Conservation (phyloP, 352 stramenopile species). For the Discostella stelligera region DNA sequence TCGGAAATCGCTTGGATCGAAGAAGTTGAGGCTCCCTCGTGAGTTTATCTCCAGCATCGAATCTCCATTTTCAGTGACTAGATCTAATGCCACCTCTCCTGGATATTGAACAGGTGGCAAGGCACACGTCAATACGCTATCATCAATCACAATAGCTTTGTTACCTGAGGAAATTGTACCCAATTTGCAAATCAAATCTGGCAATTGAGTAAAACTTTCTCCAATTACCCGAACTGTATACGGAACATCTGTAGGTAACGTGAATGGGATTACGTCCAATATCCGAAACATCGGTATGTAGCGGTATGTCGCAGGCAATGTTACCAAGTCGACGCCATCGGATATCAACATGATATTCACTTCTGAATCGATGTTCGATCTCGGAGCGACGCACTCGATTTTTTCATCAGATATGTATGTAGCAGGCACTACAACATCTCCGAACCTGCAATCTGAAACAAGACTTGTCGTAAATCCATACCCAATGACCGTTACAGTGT, state of each 20-base stretch:
- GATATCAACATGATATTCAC: slow-evolving; percentile 6
- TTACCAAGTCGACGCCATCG: slow-evolving; percentile 24
- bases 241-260: slow-evolving; percentile 7
- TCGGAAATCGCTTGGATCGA: slow-evolving; percentile 4
- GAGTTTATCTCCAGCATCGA: slow-evolving; percentile 11
- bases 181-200: slow-evolving; percentile 3
- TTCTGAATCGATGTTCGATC: neutral
- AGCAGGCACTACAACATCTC: slow-evolving; percentile 3
- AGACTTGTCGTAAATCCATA: slow-evolving; percentile 7
- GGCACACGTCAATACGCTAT: slow-evolving; percentile 2
- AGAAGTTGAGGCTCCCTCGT: neutral
- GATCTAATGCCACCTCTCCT: slow-evolving; percentile 13
- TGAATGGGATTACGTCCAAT: neutral
- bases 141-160: slow-evolving; percentile 8
- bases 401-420: neutral
- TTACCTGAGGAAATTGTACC: neutral
- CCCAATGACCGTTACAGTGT: slow-evolving; percentile 6
- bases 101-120: slow-evolving; percentile 8
- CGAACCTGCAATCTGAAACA: slow-evolving; percentile 13
- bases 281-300: slow-evolving; percentile 21
- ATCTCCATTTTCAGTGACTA: slow-evolving; percentile 13
- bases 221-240: neutral
- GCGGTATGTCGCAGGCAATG: neutral
- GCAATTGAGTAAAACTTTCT: slow-evolving; percentile 10
- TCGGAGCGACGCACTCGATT: slow-evolving; percentile 19